Percentiles rank a stretch among this genome's conserved stretches.
phyloP scores from a whole-genome alignment of 75 land plant species.

The Sequoia sempervirens region DNA sequence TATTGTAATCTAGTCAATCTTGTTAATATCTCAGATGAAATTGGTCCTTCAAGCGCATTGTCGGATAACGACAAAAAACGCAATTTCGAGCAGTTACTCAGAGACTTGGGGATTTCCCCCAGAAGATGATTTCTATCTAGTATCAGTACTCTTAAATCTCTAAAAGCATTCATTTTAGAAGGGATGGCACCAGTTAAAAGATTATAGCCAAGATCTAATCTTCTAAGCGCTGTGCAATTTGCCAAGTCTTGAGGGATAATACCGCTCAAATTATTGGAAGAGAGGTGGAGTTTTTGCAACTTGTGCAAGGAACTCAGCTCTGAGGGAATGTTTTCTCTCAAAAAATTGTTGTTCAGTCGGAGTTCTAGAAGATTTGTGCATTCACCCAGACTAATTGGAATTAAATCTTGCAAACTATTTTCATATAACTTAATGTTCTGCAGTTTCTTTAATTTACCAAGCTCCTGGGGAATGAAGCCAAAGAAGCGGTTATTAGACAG shows the following conservation, averaged over 20 bases:
- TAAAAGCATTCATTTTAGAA: background rate
- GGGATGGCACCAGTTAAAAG: background rate
- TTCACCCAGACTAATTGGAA: conserved; percentile 56
- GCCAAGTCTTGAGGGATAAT: conserved; percentile 4
- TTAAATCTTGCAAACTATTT: background rate
- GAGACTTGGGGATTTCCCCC: conserved; percentile 7
- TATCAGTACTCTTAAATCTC: conserved; percentile 12
- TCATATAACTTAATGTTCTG: too few species aligned
- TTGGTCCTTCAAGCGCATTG: too few species aligned
- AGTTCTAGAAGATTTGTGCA: conserved; percentile 17
- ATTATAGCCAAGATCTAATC: too few species aligned
- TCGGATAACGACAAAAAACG: background rate
- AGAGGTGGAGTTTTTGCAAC: conserved; percentile 9
- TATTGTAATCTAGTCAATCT: too few species aligned
- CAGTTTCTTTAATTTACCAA: too few species aligned
- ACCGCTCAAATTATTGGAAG: conserved; percentile 13
- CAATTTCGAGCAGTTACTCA: too few species aligned
- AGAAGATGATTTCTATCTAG: conserved; percentile 17
- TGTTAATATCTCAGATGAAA: too few species aligned
- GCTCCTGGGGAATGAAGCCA: too few species aligned
- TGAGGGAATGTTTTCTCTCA: conserved; percentile 13
- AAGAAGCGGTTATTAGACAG: too few species aligned
- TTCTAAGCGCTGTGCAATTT: too few species aligned
- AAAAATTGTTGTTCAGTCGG: conserved; percentile 3
- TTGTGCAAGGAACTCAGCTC: conserved; percentile 2